Conservation (phyloP, 2,329 filamentous ascomycete species). For the Fusarium sarcochroum region DNA sequence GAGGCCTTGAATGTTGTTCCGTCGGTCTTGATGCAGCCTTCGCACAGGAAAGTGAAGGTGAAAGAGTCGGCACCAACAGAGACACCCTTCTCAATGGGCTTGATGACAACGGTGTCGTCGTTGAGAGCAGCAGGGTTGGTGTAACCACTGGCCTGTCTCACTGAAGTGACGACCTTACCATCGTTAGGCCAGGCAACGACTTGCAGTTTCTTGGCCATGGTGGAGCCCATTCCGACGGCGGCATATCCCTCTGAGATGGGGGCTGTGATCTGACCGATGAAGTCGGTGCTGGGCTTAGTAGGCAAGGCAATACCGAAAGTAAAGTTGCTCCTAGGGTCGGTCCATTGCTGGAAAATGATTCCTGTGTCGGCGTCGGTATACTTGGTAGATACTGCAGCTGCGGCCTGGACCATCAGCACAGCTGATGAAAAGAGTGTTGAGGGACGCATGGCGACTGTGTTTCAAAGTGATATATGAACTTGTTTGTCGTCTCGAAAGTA, state of each 20-base stretch:
- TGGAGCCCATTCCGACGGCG: conserved; percentile 68
- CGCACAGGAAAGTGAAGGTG: conserved; percentile 75
- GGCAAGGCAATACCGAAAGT: conserved; percentile 70
- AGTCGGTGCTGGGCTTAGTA: conserved; percentile 65
- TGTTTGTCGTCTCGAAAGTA: conserved; percentile 7
- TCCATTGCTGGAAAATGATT: conserved; percentile 67
- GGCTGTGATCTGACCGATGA: conserved; percentile 70
- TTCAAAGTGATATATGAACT: background rate
- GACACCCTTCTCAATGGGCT: conserved; percentile 71
- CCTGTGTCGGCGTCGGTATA: conserved; percentile 64
- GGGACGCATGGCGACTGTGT: conserved; percentile 35
- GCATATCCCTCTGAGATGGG: conserved; percentile 62
- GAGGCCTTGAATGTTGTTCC: conserved; percentile 61
- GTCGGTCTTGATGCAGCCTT: conserved; percentile 67
- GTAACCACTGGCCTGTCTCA: conserved; percentile 72
- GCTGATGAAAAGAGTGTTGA: conserved; percentile 37
- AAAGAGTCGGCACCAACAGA: conserved; percentile 71
- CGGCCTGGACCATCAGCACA: conserved; percentile 34
- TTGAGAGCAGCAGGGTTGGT: conserved; percentile 70
- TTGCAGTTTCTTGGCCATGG: conserved; percentile 71
- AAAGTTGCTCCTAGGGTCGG: conserved; percentile 59
- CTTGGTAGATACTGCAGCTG: conserved; percentile 30
- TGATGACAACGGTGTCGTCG: conserved; percentile 65
- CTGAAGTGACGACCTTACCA: conserved; percentile 67
- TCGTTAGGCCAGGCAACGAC: conserved; percentile 70